Base-by-base conservation (phyloP, 1,139 yeast genomes). In the Nadsonia commutata region DNA sequence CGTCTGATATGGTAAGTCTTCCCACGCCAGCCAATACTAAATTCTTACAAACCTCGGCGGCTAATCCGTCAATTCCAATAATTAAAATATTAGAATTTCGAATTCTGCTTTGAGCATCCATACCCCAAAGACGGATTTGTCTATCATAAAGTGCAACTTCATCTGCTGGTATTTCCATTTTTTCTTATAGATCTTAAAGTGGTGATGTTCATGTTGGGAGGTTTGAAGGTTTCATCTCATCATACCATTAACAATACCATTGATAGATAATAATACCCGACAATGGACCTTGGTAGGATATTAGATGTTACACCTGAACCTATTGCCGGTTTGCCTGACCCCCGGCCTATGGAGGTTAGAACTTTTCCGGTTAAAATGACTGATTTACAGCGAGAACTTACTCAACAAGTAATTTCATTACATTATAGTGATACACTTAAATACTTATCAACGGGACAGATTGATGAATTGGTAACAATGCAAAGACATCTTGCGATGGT, bases 101-200 rank as follows among this genome's bases (percentile, higher is more conserved):
- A 66, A 90, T 74, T 42, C 86, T 67, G 3, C 19, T 70, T 60
- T 90, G 99, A 16, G 97, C 94, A 22, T 83, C 93, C 64, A 90
- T 70, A 11, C 98, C 98, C 99, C 99, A 90, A 36, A 90, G 70
- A 51, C 99, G 66, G 53, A 90, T 88, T 60, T 90, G 99, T 48
- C 99, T 74, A 62, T 90, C 99, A 59, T 90, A 90, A 22, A 88
- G 68, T 1, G 94, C 95, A 45, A 88, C 78, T 60, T 88, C 97
- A 55, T 86, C 96, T 64, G 41, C 22, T 27, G 33, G 33, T n/a
- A n/a, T n/a, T n/a, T n/a, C n/a, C n/a, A n/a, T n/a, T n/a, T n/a
- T n/a, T n/a, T n/a, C n/a, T n/a, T n/a, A n/a, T n/a, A n/a, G n/a
- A n/a, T n/a, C n/a, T n/a, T n/a, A n/a, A n/a, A n/a, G n/a, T n/a